These are phyloP conservation scores for Pyrenophora tritici-repentis DNA, from an alignment of 2,329 filamentous ascomycete species.

Conservation along the genomic window DNA sequence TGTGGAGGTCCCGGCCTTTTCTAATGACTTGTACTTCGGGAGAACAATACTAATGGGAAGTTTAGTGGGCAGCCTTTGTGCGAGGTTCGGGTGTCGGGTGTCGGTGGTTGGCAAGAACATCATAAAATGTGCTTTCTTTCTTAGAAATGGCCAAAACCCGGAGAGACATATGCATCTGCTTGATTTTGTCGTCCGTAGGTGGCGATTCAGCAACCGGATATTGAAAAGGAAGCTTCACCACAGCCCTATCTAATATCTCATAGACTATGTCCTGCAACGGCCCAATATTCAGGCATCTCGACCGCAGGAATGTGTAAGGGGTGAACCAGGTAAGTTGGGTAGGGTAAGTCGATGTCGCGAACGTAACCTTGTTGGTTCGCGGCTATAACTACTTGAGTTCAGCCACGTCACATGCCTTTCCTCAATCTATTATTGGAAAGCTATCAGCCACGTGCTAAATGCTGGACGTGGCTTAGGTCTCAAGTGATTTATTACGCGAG, in stretches of 20 bases:
- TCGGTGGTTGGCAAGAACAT: slow-evolving; percentile 11
- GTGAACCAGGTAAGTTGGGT: slow-evolving; percentile 7
- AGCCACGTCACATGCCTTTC: too few species aligned
- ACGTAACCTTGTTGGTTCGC: too few species aligned
- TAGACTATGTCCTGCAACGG: slow-evolving; percentile 12
- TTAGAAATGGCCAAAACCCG: slow-evolving; percentile 5
- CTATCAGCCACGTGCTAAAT: too few species aligned
- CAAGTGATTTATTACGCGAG: too few species aligned
- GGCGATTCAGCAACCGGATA: slow-evolving; percentile 5
- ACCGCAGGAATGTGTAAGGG: slow-evolving; percentile 6
- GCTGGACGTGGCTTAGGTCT: too few species aligned
- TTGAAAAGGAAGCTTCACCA: slow-evolving; percentile 14
- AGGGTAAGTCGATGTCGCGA: too few species aligned
- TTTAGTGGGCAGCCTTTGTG: slow-evolving; percentile 5
- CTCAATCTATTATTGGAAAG: too few species aligned
- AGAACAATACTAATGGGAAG: slow-evolving; percentile 5
- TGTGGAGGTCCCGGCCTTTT: slow-evolving; percentile 2
- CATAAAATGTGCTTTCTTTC: slow-evolving; percentile 14
- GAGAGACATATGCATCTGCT: slow-evolving; percentile 14
- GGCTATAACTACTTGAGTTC: too few species aligned
- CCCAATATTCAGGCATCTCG: slow-evolving; percentile 11
- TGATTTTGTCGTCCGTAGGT: slow-evolving; percentile 4
- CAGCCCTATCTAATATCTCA: slow-evolving; percentile 4
- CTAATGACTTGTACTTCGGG: slow-evolving; percentile 2
- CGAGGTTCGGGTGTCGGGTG: slow-evolving; percentile 11